Base-by-base conservation (phyloP, 164 flowering plant species). In the Vitis rotundifolia region DNA sequence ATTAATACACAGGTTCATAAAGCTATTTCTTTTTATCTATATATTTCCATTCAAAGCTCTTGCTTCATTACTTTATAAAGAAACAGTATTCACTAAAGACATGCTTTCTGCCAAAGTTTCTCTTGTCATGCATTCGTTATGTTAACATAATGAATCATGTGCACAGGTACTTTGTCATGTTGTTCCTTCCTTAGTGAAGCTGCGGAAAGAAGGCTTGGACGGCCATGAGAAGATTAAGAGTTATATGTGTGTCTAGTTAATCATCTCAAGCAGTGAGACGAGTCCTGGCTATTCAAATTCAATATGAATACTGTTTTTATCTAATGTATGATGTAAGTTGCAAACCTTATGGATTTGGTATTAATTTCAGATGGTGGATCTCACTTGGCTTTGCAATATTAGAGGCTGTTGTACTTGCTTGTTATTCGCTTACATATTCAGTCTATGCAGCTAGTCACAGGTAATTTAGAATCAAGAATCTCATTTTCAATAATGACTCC, bases 131-230 rank as follows among this genome's bases (percentile, higher is more conserved):
- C 10, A 11, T 37, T 37, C 44, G 3, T 37, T 37, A 2, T 37
- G 8, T 26, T 4, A 19, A 49, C 55, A 29, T n/a, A 59, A 55
- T 28, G 16, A 51, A 67, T 54, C 54, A 59, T 53, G 31, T 81
- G 59, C 12, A 44, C 89, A 93, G 99, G 93, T 93, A 48, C 89
- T 93, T 37, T 93, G 97, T 79, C 87, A 88, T 65, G 66, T 96
- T 71, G 71, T 96, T 77, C 99, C 99, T 75, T 89, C 97, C 55
- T 74, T 96, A 28, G 95, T 93, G 73, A 92, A 91, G 94, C 87
- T 96, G 80, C 89, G 98, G 75, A 96, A 96, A 85, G 99, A 96
- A 88, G 98, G 99, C 74, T 85, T 92, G 71, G 98, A 93, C 84
- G 98, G 88, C 15, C 85, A 93, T 68, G 98, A 93, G 88, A 96